Percentiles rank a stretch among this genome's conserved stretches.
These are phyloP conservation scores for Debaryomyces prosopidis DNA, from an alignment of 805 yeast species.

Conservation along the genomic window DNA sequence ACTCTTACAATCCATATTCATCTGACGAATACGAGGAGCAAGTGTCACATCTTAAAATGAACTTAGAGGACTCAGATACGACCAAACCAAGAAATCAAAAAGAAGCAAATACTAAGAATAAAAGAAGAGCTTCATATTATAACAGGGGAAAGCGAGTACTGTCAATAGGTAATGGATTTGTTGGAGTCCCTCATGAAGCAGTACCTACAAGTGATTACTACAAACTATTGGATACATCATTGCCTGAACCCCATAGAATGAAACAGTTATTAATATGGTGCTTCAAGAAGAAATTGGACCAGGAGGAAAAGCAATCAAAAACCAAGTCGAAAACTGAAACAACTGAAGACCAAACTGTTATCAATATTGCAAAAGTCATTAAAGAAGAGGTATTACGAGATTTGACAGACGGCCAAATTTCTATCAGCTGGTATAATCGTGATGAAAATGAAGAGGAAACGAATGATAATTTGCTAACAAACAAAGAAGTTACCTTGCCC, in stretches of 20 bases:
- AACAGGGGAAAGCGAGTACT: constrained; percentile 72
- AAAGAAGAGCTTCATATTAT: constrained; percentile 51
- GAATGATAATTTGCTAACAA: constrained; percentile 16
- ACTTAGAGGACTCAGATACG: constrained; percentile 14
- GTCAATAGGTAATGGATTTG: constrained; percentile 72
- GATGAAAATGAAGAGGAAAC: constrained; percentile 22
- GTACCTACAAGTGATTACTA: constrained; percentile 55
- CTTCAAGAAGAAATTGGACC: constrained; percentile 47
- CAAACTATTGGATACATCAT: constrained; percentile 58
- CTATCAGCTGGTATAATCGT: constrained; percentile 68
- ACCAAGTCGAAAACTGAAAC: constrained; percentile 19
- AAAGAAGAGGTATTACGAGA: constrained; percentile 63
- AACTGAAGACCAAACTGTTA: constrained; percentile 42
- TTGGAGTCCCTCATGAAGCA: constrained; percentile 65
- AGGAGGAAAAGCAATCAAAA: constrained; percentile 18
- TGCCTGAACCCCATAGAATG: constrained; percentile 76
- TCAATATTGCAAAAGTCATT: constrained; percentile 60
- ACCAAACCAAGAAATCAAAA: not conserved
- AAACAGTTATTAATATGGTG: constrained; percentile 72
- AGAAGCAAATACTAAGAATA: constrained; percentile 8
- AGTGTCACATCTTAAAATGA: constrained; percentile 27
- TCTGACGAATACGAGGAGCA: constrained; percentile 30
- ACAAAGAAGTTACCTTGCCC: constrained; percentile 43
- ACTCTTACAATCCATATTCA: not conserved
- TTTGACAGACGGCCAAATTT: constrained; percentile 56